Base-by-base conservation (phyloP, 495 filamentous ascomycete species). In the Aspergillus homomorphus region DNA sequence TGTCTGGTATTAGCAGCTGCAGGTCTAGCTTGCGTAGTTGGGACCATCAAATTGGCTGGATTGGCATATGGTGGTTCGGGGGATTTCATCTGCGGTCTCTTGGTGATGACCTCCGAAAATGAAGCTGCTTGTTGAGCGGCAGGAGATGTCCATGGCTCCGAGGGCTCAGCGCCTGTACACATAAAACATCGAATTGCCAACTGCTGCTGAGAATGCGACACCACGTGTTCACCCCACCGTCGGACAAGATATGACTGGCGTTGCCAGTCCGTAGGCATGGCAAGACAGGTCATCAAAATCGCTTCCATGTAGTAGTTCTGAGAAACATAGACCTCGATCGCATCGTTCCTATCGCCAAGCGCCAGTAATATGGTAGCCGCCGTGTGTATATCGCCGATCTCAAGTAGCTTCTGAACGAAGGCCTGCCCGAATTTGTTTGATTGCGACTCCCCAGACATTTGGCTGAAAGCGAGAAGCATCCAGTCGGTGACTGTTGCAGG, bases 291-390 rank as follows among this genome's bases (percentile, higher is more conserved):
- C 62, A 95, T 80, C 16, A 94, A 78, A 38, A 94, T 80, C 43
- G 90, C 94, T 74, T 96, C 96, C 89, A 98, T 88, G 70, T 86
- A 95, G 72, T 84, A 84, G 66, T 88, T 91, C 59, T 90, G 91
- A 19, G 93, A 96, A 33, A 97, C 85, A 68, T 98, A 98, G 33
- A 98, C 89, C 69, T 98, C 94, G 59, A 98, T 89, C 0, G 95
- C 94, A 70, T 98, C 95, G 62, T 96, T 93, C 61, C 87, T 82
- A 64, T 97, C 93, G 8, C 92, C 95, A 65, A 98, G 82, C 16
- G 91, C 93, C 16, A 98, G 84, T 58, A 98, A 81, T 60, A 96
- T 91, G 9, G 95, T 89, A 22, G 90, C 91, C 9, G 95, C 89
- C 0, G 90, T 89, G 67, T 98, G 94, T 2, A 97, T 81, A 64